phyloP scores from a whole-genome alignment of 495 filamentous ascomycete genomes.

The Thermochaetoides thermophila region DNA sequence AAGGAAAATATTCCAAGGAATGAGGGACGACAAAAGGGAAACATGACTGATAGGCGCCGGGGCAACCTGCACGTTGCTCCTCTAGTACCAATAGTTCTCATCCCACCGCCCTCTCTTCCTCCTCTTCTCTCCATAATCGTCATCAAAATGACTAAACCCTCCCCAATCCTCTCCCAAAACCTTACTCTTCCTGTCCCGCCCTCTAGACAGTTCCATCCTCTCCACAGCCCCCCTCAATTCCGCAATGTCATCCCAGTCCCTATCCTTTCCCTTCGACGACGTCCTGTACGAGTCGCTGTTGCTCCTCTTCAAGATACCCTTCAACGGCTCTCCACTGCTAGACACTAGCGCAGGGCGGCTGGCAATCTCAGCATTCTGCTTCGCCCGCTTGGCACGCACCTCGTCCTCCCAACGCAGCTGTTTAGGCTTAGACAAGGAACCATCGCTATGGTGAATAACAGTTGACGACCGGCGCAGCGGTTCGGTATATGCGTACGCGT shows the following conservation, averaged over 20 bases:
- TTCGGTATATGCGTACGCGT: conserved; percentile 5
- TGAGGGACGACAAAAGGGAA: too few species aligned
- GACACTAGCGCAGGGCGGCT: conserved; percentile 6
- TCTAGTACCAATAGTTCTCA: too few species aligned
- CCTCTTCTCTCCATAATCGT: conserved; percentile 3
- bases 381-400: conserved; percentile 11
- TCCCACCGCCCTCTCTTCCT: conserved; percentile 6
- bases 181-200: conserved; percentile 4
- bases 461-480: conserved; percentile 14
- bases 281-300: not conserved
- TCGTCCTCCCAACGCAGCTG: conserved; percentile 21
- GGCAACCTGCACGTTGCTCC: too few species aligned
- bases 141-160: not conserved
- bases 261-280: conserved; percentile 6
- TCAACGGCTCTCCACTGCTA: conserved; percentile 5
- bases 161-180: not conserved
- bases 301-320: conserved; percentile 20
- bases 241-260: conserved; percentile 8
- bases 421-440: conserved; percentile 13
- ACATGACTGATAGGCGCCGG: too few species aligned
- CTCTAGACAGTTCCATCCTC: conserved; percentile 10
- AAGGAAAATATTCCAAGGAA: too few species aligned
- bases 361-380: conserved; percentile 25
- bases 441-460: conserved; percentile 15
- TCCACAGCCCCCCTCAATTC: conserved; percentile 15